Evolutionary conservation across 2,329 filamentous ascomycete genomes (phyloP).

Genomic region (Aspergillus fumigatiaffinis): DNA sequence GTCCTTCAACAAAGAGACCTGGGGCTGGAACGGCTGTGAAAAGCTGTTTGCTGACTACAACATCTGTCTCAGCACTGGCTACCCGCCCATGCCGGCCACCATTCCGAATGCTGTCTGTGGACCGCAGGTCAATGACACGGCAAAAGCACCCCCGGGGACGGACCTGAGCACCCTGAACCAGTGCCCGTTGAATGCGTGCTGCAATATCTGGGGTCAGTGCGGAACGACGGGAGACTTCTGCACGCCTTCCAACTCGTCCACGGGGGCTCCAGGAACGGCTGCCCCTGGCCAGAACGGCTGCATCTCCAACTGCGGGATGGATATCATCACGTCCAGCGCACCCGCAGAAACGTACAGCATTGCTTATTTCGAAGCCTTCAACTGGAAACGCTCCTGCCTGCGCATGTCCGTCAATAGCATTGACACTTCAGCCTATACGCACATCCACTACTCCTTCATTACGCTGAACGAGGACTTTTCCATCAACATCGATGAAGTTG

Average conservation of each 20-base stretch:
- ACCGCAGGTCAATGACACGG: slow-evolving; percentile 42
- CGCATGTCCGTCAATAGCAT: slow-evolving; percentile 23
- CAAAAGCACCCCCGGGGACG: slow-evolving; percentile 27
- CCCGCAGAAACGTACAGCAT: slow-evolving; percentile 21
- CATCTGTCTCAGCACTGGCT: slow-evolving; percentile 42
- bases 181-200: slow-evolving; percentile 44
- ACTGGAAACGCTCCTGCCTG: slow-evolving; percentile 28
- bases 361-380: slow-evolving; percentile 33
- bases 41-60: slow-evolving; percentile 13
- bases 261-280: slow-evolving; percentile 37
- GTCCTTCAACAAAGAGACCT: slow-evolving; percentile 41
- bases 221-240: slow-evolving; percentile 46
- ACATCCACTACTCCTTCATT: slow-evolving; percentile 39
- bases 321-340: slow-evolving; percentile 25
- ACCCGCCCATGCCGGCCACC: slow-evolving; percentile 40
- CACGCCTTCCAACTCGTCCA: slow-evolving; percentile 18
- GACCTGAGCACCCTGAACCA: slow-evolving; percentile 41
- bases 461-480: slow-evolving; percentile 30
- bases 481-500: slow-evolving; percentile 19
- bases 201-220: slow-evolving; percentile 45
- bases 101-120: slow-evolving; percentile 43
- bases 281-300: slow-evolving; percentile 33
- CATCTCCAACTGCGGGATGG: slow-evolving; percentile 41
- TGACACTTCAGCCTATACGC: slow-evolving; percentile 22
- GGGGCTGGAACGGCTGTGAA: slow-evolving; percentile 43